Base-by-base conservation (phyloP, 306 rosid species). In the Styphnolobium japonicum region DNA sequence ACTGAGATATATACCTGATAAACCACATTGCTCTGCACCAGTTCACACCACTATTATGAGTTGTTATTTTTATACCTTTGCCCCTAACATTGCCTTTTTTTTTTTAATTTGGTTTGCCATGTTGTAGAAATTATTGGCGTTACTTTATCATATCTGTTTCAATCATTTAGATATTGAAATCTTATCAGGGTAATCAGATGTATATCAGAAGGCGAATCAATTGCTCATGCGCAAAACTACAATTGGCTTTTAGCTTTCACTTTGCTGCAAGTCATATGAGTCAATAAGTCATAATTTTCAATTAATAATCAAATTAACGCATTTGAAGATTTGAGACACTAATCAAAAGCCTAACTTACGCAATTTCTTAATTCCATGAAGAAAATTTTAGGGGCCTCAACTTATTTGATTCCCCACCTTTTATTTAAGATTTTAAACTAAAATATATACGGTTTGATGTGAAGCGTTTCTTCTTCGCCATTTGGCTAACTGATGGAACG, bases 231-330 rank as follows among this genome's bases (percentile, higher is more conserved):
- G 23, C 15, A 22, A 37, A 72, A 53, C 46, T 49, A 49, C 39
- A 10, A 55, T 36, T 53, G 66, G n/a, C 76, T 70, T 31, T 33
- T 51, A 71, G 76, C 76, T 31, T 51, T 49, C 48, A 40, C n/a
- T 73, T 22, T 23, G 67, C 42, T 56, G 67, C 67, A 23, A 73
- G 27, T 56, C 29, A 25, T 25, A 40, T 6, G 67, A 39, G 42
- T 57, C 68, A 40, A 10, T 34, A 3, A n/a, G 15, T 73, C 53
- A 51, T 51, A 16, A 31, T 52, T 18, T 19, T 22, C 4, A 23
- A 23, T 57, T 56, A 56, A 73, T 15, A 40, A 19, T 73, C 8
- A 2, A 71, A 19, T 51, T 19, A 14, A 52, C 22, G 15, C 52
- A 71, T 40, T 71, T 49, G 42, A 37, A 37, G 42, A 37, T 6